Evolutionary conservation across 257 asterid species (phyloP), one percentile per base, ranked within the genome.

Genomic region (Nicotiana sylvestris): DNA sequence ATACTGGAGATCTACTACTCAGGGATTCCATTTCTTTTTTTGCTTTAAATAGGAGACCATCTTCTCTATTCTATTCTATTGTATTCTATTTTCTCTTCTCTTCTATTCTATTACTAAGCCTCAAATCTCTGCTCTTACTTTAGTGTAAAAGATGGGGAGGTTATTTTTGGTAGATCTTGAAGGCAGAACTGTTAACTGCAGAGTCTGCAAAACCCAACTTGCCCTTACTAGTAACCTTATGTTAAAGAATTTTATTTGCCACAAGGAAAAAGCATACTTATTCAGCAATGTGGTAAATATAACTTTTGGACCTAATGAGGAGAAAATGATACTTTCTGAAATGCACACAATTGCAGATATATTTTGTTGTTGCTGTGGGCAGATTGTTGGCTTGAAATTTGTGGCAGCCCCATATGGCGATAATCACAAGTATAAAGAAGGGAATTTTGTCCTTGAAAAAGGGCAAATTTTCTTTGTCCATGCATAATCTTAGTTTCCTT

Each of bases 351-450:
- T 95, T 0, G 94, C 93, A 3, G 98, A 95, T 83, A 88, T 91
- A 27, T 95, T 87, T 85, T 95, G 98, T 86, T 90, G 93, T 88
- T 87, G 82, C 77, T 95, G 98, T 56, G 95, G 98, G 49, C 96
- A 92, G 62, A 86, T 88, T 55, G 88, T 92, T 72, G 97, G 98
- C 76, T 95, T 98, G 98, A 95, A 95, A 93, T 93, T 92, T 46
- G 98, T 95, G 83, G 80, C 81, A 13, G 93, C 93, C 33, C 94
- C 49, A 39, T 7, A 89, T 15, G 96, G 90, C 39, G 86, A 85
- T 87, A 86, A 84, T 83, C 97, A 39, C 55, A 35, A 6, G 49
- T 1, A 8, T 6, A 39, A 39, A 39, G 2, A 39, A 39, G 49
- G 49, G 49, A 39, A 39, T 7, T 39, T 39, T 39, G 49, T 39